phyloP scores from a whole-genome alignment of 495 filamentous ascomycete species.

The Entonaema liquescens region DNA sequence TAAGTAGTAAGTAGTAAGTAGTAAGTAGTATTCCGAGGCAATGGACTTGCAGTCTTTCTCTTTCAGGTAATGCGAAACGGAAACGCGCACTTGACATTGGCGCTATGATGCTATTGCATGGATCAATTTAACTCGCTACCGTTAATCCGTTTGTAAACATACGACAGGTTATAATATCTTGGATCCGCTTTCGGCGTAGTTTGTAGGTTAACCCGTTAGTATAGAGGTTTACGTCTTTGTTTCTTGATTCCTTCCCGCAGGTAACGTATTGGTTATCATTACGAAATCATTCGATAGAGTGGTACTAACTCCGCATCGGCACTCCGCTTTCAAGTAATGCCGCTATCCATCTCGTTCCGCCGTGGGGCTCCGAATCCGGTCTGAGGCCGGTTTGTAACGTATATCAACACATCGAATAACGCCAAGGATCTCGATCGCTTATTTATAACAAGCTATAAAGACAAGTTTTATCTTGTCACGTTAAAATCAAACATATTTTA shows the following conservation, averaged over 20 bases:
- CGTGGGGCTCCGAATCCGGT: conserved; percentile 34
- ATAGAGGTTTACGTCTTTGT: neutral
- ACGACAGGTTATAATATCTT: neutral
- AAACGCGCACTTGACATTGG: neutral
- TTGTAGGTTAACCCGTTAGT: neutral
- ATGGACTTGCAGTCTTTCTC: neutral
- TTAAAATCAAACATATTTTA: neutral
- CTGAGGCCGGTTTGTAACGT: conserved; percentile 21
- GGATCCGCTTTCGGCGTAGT: neutral
- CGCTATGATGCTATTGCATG: neutral
- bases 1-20: too few relatives aligned
- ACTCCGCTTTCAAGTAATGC: conserved; percentile 29
- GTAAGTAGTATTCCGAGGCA: neutral
- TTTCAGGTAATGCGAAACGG: neutral
- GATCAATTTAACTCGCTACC: neutral
- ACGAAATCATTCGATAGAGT: conserved; percentile 26
- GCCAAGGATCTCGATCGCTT: conserved; percentile 3
- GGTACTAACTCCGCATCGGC: conserved; percentile 29
- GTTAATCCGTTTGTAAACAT: neutral
- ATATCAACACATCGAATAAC: conserved; percentile 2
- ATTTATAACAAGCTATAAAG: neutral
- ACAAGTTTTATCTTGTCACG: neutral
- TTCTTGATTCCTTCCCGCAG: neutral
- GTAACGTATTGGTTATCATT: neutral
- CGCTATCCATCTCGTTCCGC: conserved; percentile 30